A percentile compares a stretch with the other conserved stretches of the same genome.
Conservation (phyloP, 495 filamentous ascomycete species). For the Xanthoparmelia taractica region DNA sequence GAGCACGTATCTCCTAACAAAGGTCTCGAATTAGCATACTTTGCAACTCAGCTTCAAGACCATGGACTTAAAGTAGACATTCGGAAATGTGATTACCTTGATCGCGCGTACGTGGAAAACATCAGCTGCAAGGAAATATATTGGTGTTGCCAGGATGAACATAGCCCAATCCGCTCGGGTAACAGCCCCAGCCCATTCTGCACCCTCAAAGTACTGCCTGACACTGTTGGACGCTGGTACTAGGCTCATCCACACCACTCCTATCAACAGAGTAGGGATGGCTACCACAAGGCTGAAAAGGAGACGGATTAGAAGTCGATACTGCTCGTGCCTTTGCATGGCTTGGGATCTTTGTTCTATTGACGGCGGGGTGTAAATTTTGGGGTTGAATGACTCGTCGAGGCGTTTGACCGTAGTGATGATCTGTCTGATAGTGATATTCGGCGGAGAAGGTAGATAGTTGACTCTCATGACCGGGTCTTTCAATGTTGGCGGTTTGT, state of each 20-base stretch:
- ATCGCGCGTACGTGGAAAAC: constrained; percentile 72
- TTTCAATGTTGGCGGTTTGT: constrained; percentile 41
- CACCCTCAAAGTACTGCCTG: constrained; percentile 57
- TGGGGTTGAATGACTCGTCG: constrained; percentile 56
- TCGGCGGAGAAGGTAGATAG: constrained; percentile 61
- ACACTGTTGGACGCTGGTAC: constrained; percentile 49
- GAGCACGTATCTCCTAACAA: constrained; percentile 52
- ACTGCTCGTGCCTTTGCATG: constrained; percentile 58
- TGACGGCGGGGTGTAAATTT: constrained; percentile 71
- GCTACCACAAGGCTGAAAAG: constrained; percentile 63
- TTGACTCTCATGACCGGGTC: constrained; percentile 62
- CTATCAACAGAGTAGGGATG: constrained; percentile 83
- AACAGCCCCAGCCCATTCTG: constrained; percentile 64
- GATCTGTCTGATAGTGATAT: constrained; percentile 71
- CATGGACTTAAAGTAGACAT: neutral
- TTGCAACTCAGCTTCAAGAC: neutral
- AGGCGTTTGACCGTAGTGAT: constrained; percentile 55
- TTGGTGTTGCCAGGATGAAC: constrained; percentile 78
- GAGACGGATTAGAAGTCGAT: constrained; percentile 55
- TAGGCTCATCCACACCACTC: constrained; percentile 85
- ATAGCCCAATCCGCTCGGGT: constrained; percentile 74
- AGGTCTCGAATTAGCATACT: neutral
- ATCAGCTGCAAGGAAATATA: constrained; percentile 84
- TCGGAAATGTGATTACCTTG: constrained; percentile 33
- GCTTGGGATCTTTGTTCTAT: constrained; percentile 75